A percentile compares a stretch with the other conserved stretches of the same genome.
Conservation (phyloP, 1,139 yeast genomes). For the Magnusiomyces suaveolens region DNA sequence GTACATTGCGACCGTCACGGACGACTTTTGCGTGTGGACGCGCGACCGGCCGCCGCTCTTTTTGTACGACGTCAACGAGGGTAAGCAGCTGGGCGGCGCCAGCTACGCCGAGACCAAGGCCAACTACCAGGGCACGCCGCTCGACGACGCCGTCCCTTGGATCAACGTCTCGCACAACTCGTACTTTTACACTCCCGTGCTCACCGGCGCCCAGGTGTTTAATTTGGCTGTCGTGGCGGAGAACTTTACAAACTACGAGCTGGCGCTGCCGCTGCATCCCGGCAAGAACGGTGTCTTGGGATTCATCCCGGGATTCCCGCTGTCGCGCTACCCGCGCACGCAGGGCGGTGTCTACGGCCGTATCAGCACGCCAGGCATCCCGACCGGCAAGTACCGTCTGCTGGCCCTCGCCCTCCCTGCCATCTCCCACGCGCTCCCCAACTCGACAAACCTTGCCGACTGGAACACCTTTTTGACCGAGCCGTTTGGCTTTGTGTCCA, state of each 20-base stretch:
- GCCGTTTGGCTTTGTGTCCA: slow-evolving; percentile 5
- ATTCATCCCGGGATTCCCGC: slow-evolving; percentile 5
- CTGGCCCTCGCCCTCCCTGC: slow-evolving; percentile 11
- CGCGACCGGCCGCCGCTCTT: slow-evolving; percentile 6
- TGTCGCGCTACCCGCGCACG: slow-evolving; percentile 8
- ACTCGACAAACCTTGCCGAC: slow-evolving; percentile 2
- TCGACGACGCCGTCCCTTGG: slow-evolving; percentile 3
- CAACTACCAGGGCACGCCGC: not conserved
- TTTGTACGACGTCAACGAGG: slow-evolving; percentile 3
- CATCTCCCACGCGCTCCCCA: slow-evolving; percentile 1
- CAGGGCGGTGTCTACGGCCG: slow-evolving; percentile 5
- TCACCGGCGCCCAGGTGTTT: not conserved
- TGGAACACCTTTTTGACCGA: slow-evolving; percentile 10
- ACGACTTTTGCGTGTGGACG: slow-evolving; percentile 7
- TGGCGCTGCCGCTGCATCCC: slow-evolving; percentile 9
- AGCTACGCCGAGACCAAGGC: not conserved
- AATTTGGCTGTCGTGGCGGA: slow-evolving; percentile 1
- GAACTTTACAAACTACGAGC: slow-evolving; percentile 5
- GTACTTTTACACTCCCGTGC: not conserved
- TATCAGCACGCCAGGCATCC: slow-evolving; percentile 5
- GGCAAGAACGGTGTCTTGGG: slow-evolving; percentile 10
- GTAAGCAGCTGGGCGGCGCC: not conserved
- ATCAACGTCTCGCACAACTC: not conserved
- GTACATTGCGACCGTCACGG: slow-evolving; percentile 8
- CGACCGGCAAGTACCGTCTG: slow-evolving; percentile 11